Evolutionary conservation across 129 eudicot genomes (phyloP).

Genomic region (Pulicaria dysenterica): DNA sequence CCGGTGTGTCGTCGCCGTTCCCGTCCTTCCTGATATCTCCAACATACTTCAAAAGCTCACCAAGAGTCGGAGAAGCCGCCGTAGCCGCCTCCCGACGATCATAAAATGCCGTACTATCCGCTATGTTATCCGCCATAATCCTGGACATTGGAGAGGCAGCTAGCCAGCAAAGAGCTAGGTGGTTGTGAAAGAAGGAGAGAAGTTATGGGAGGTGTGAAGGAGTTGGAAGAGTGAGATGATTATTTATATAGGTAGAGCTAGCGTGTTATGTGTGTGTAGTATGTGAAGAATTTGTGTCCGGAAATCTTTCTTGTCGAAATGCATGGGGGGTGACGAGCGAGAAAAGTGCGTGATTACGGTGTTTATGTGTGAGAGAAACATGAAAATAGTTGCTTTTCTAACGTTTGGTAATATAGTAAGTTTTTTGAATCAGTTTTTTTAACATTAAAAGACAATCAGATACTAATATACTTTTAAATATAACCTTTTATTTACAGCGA

Average conservation of each 20-base stretch:
- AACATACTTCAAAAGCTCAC: conserved; percentile 39
- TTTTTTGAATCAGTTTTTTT: too few species aligned
- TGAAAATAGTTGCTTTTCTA: too few species aligned
- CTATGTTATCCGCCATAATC: conserved; percentile 11
- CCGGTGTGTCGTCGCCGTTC: conserved; percentile 27
- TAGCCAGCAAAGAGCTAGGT: conserved; percentile 1
- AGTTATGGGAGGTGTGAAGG: conserved; percentile 38
- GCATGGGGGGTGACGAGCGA: conserved; percentile 42
- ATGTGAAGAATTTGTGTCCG: conserved; percentile 18
- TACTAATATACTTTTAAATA: too few species aligned
- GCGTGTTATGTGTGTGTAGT: neutral
- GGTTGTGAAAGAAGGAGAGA: conserved; percentile 33
- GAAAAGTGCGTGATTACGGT: conserved; percentile 30
- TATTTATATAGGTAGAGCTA: neutral
- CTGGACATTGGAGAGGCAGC: conserved; percentile 23
- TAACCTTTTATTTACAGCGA: too few species aligned
- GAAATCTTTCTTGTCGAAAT: conserved; percentile 37
- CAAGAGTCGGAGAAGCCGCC: conserved; percentile 34
- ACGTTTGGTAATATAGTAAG: too few species aligned
- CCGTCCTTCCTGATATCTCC: conserved; percentile 26
- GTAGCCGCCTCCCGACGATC: conserved; percentile 13
- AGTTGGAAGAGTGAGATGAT: conserved; percentile 17
- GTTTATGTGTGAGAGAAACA: conserved; percentile 7
- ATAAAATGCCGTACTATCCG: conserved; percentile 1
- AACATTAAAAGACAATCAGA: too few species aligned